Conservation (phyloP, 108 stramenopile genomes). For the Nannochloropsis granulata region DNA sequence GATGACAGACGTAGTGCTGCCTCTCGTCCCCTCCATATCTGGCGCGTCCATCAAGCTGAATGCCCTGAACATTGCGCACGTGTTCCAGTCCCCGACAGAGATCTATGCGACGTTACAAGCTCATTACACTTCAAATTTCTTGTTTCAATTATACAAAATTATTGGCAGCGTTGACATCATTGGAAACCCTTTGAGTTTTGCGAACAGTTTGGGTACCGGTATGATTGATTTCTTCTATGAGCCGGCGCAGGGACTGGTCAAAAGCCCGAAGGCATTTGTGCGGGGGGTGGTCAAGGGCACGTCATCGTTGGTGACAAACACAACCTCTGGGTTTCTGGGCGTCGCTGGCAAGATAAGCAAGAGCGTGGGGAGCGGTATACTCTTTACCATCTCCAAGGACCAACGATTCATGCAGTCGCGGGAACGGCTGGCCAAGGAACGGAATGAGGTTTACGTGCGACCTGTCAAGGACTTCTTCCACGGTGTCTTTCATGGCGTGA, state of each 20-base stretch:
- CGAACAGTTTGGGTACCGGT: constrained; percentile 66
- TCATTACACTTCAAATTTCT: constrained; percentile 53
- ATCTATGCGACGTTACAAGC: constrained; percentile 50
- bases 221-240: constrained; percentile 76
- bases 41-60: constrained; percentile 68
- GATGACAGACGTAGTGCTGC: background rate
- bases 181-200: constrained; percentile 72
- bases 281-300: constrained; percentile 83
- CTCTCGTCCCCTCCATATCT: background rate
- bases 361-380: constrained; percentile 48
- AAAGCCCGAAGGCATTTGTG: constrained; percentile 65
- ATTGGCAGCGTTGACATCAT: constrained; percentile 82
- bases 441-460: constrained; percentile 47
- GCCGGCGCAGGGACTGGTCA: constrained; percentile 67
- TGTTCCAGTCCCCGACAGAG: constrained; percentile 47
- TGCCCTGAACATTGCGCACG: constrained; percentile 54
- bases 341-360: constrained; percentile 56
- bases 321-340: constrained; percentile 72
- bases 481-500: constrained; percentile 50
- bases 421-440: constrained; percentile 46
- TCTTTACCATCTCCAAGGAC: constrained; percentile 50
- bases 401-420: constrained; percentile 58
- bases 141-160: constrained; percentile 84
- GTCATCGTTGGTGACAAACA: constrained; percentile 72
- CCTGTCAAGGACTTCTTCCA: constrained; percentile 56